phyloP scores from a whole-genome alignment of 371 early-diverging fungal genomes.

The Blakeslea trispora region DNA sequence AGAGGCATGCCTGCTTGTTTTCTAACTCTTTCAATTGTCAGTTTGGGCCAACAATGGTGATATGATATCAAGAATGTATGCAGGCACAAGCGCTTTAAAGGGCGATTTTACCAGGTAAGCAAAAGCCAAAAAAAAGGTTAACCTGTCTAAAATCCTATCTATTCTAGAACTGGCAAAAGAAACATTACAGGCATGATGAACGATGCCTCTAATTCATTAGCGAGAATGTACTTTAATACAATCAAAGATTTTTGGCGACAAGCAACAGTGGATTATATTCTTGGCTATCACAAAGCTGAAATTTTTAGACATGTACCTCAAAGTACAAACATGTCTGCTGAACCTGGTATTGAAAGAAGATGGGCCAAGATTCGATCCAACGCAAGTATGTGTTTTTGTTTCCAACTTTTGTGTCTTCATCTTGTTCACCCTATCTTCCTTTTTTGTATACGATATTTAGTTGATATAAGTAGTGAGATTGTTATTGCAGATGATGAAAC shows the following conservation, averaged over 20 bases:
- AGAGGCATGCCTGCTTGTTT: too few species aligned
- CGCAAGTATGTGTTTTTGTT: too few species aligned
- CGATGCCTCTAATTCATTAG: constrained; percentile 72
- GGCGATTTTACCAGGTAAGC: constrained; percentile 65
- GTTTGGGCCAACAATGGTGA: constrained; percentile 75
- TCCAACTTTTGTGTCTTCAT: too few species aligned
- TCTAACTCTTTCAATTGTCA: constrained; percentile 9
- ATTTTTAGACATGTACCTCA: constrained; percentile 51
- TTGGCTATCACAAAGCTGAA: constrained; percentile 52
- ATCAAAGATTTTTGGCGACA: constrained; percentile 68
- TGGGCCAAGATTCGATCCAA: constrained; percentile 52
- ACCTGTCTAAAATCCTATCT: neutral
- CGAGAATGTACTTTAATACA: constrained; percentile 72
- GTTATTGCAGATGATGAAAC: constrained; percentile 64
- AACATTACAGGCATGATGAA: constrained; percentile 74
- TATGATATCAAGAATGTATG: constrained; percentile 64
- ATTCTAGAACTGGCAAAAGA: constrained; percentile 66
- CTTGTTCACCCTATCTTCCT: too few species aligned
- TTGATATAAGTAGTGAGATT: constrained; percentile 59
- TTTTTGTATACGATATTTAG: neutral
- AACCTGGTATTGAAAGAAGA: constrained; percentile 55
- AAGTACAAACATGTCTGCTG: constrained; percentile 49
- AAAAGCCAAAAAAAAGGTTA: neutral
- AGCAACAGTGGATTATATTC: constrained; percentile 50
- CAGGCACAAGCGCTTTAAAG: constrained; percentile 74